A percentile compares a stretch with the other conserved stretches of the same genome.
Evolutionary conservation across 176 grass and related monocot genomes (phyloP).

Genomic region (Ensete ventricosum): DNA sequence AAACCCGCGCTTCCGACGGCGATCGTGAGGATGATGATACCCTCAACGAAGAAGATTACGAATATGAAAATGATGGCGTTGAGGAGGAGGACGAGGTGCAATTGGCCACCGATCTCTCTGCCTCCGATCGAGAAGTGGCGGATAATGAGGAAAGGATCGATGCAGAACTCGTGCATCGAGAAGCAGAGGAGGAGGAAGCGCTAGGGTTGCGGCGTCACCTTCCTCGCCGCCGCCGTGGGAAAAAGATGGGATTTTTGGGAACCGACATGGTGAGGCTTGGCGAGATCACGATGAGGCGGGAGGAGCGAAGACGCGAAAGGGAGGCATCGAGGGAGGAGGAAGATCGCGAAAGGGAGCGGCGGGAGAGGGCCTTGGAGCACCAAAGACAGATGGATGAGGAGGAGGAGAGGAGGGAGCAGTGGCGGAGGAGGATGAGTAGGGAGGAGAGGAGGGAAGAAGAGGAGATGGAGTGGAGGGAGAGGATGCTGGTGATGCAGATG

Average conservation of each 20-base stretch:
- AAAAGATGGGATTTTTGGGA: neutral
- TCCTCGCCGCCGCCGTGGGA: neutral
- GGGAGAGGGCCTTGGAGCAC: neutral
- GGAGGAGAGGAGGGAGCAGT: neutral
- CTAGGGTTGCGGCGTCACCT: neutral
- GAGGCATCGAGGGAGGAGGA: neutral
- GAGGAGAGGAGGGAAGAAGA: constrained; percentile 19
- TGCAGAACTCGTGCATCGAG: neutral
- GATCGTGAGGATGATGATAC: neutral
- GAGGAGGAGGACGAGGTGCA: neutral
- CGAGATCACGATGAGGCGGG: constrained; percentile 9
- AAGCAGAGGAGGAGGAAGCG: constrained; percentile 2
- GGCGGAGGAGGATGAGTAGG: constrained; percentile 1
- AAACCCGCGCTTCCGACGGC: neutral
- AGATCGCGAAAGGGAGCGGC: neutral
- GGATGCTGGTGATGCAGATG: constrained; percentile 13
- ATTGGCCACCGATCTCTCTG: neutral
- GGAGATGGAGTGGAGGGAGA: constrained; percentile 20
- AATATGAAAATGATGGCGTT: neutral
- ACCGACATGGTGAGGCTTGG: neutral
- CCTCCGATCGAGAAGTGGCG: neutral
- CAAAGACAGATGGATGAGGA: constrained; percentile 5
- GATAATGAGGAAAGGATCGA: neutral
- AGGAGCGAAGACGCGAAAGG: neutral
- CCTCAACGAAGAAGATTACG: neutral